Conservation (phyloP, 2,329 filamentous ascomycete species). For the Zymoseptoria passerinii region DNA sequence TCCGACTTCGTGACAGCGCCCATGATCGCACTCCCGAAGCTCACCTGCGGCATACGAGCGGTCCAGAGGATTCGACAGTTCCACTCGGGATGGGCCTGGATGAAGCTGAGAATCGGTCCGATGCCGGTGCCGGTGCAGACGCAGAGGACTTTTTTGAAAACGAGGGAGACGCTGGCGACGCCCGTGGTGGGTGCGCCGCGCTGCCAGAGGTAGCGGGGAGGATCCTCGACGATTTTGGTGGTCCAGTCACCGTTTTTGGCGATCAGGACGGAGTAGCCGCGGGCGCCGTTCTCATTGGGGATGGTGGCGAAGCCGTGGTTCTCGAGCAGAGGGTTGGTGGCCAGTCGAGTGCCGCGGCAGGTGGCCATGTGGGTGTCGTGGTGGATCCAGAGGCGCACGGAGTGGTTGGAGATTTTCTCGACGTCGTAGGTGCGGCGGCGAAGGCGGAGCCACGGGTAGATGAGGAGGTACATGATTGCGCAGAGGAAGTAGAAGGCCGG, state of each 20-base stretch:
- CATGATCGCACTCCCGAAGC: constrained; percentile 53
- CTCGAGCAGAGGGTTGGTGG: constrained; percentile 41
- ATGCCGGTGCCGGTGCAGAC: constrained; percentile 68
- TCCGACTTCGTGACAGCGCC: constrained; percentile 50
- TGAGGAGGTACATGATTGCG: constrained; percentile 55
- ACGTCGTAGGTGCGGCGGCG: constrained; percentile 58
- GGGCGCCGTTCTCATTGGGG: constrained; percentile 44
- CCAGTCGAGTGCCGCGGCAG: constrained; percentile 21
- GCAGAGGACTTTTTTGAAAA: constrained; percentile 58
- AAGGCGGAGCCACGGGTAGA: constrained; percentile 66
- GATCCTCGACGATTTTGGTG: constrained; percentile 50
- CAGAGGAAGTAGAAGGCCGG: constrained; percentile 61
- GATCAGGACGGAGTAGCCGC: constrained; percentile 59
- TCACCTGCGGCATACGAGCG: constrained; percentile 51
- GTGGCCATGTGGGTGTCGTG: constrained; percentile 52
- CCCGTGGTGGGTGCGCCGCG: constrained; percentile 60
- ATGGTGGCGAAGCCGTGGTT: constrained; percentile 73
- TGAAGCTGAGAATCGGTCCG: constrained; percentile 57
- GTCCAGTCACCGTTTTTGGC: constrained; percentile 74
- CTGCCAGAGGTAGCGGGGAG: constrained; percentile 57
- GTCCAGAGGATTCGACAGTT: constrained; percentile 61
- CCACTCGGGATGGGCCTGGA: constrained; percentile 41
- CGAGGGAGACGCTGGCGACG: constrained; percentile 57
- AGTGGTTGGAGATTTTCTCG: constrained; percentile 63
- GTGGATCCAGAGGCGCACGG: constrained; percentile 60